A percentile compares a stretch with the other conserved stretches of the same genome.
Evolutionary conservation across 1,284 basidiomycete genomes (phyloP).

Genomic region (Prillingera fragicola): DNA sequence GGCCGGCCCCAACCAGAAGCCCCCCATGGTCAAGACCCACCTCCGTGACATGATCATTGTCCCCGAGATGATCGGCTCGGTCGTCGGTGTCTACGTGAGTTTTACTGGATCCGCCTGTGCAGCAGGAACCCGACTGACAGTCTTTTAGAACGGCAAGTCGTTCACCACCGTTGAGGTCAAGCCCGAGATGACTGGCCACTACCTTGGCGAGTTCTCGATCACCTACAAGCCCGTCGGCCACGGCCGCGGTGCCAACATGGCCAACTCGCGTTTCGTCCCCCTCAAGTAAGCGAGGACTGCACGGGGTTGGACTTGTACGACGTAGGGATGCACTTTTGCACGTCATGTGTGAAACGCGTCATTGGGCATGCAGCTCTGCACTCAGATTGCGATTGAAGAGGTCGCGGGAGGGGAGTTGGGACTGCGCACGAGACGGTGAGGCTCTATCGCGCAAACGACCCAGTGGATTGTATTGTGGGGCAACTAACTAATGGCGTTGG

Average conservation of each 20-base stretch:
- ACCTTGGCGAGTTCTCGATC: slow-evolving; percentile 86
- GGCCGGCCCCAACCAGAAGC: slow-evolving; percentile 96
- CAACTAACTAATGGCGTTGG: no score
- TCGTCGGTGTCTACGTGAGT: slow-evolving; percentile 82
- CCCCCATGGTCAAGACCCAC: slow-evolving; percentile 97
- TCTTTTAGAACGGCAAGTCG: slow-evolving; percentile 56
- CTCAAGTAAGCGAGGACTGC: slow-evolving; percentile 52
- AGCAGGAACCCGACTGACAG: background rate
- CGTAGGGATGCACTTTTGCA: slow-evolving; percentile 23
- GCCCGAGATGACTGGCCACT: slow-evolving; percentile 99
- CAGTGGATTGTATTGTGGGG: no score
- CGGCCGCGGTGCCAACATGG: slow-evolving; percentile 80
- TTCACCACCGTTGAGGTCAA: slow-evolving; percentile 99
- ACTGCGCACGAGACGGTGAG: no score
- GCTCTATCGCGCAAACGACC: no score
- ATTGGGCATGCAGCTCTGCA: no score
- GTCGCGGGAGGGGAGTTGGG: no score
- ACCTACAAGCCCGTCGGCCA: slow-evolving; percentile 99
- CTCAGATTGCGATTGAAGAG: no score
- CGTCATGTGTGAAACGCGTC: no score
- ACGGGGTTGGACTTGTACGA: slow-evolving; percentile 23
- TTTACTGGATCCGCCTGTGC: background rate
- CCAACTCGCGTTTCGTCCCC: slow-evolving; percentile 60
- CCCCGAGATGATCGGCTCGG: slow-evolving; percentile 98
- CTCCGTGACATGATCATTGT: slow-evolving; percentile 99